Base-by-base conservation (phyloP, 2,329 filamentous ascomycete genomes). In the Pseudocercospora musae region DNA sequence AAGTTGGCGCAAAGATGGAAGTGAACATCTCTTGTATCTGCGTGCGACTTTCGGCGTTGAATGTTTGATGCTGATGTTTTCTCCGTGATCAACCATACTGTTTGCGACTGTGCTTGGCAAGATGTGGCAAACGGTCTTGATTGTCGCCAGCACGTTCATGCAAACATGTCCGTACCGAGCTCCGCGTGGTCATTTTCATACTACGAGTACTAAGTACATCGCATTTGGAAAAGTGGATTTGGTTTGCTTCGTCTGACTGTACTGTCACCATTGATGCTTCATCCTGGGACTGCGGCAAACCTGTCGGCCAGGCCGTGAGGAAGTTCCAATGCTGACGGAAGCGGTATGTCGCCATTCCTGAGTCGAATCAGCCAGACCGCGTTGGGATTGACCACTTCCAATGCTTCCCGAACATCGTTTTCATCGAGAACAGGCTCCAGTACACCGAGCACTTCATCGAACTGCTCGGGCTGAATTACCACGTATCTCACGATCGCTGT, bases 331-430 rank as follows among this genome's bases (percentile, higher is more conserved):
- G 49, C 15, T n/a, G 23, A 40, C 8, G 63, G 65, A 21, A 59
- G 9, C n/a, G 10, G 46, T 13, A 60, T 13, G 10, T 21, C 37
- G 20, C 69, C 70, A 59, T 37, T 55, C 44, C 65, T 63, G 49
- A 71, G 83, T 70, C 85, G 75, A 44, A 80, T 79, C 66, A 94
- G 76, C 91, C 91, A 96, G 3, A 95, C 88, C 1, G 89, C 88
- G 78, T 95, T 91, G 0, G 82, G 79, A 73, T 94, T 92, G 58
- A 89, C 78, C 2, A 73, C 76, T 67, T 89, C 86, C 50, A 95
- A 75, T 10, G 85, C 86, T 33, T 78, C 76, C 53, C 80, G 82
- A 10, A 88, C 82, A 53, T 84, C 78, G 1, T 70, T 59, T 6
- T 70, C 69, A 10, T 69, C 65, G 4, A 78, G 40, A 10, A 77